Evolutionary conservation across 352 stramenopile species (phyloP).

Genomic region (Thalassiosira hispida): DNA sequence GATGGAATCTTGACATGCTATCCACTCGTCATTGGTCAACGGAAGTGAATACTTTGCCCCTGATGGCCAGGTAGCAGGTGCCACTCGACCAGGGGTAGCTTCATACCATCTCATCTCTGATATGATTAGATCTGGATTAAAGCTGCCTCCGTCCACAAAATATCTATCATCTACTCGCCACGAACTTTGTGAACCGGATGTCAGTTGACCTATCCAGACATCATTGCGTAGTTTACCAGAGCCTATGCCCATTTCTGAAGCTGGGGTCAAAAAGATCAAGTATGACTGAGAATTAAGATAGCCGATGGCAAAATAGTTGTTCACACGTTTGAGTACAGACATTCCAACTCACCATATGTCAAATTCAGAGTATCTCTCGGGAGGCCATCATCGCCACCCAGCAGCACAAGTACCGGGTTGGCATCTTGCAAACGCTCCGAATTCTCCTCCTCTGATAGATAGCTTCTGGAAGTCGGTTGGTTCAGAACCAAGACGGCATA

Average conservation of each 20-base stretch:
- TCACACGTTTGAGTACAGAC: background rate
- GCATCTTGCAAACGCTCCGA: slow-evolving; percentile 29
- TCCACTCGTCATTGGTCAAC: slow-evolving; percentile 84
- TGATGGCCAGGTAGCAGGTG: slow-evolving; percentile 56
- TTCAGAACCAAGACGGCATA: slow-evolving; percentile 61
- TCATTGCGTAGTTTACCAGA: slow-evolving; percentile 79
- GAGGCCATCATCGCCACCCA: slow-evolving; percentile 78
- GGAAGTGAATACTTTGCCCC: slow-evolving; percentile 27
- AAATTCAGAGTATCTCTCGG: slow-evolving; percentile 44
- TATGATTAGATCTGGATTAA: slow-evolving; percentile 56
- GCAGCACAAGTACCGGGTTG: slow-evolving; percentile 60
- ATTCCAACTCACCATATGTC: slow-evolving; percentile 25
- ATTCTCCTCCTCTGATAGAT: slow-evolving; percentile 63
- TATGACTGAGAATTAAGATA: background rate
- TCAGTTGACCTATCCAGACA: slow-evolving; percentile 68
- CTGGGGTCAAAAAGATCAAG: slow-evolving; percentile 5
- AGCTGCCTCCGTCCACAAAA: slow-evolving; percentile 24
- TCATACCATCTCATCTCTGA: slow-evolving; percentile 74
- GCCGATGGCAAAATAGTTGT: no score
- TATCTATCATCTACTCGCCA: slow-evolving; percentile 63
- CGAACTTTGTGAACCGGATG: slow-evolving; percentile 41
- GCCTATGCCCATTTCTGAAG: slow-evolving; percentile 35
- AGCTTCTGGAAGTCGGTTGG: slow-evolving; percentile 38
- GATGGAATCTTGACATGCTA: slow-evolving; percentile 78
- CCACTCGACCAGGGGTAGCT: slow-evolving; percentile 58